Base-by-base conservation (phyloP, 768 basidiomycete genomes). In the Sutorius australiensis region DNA sequence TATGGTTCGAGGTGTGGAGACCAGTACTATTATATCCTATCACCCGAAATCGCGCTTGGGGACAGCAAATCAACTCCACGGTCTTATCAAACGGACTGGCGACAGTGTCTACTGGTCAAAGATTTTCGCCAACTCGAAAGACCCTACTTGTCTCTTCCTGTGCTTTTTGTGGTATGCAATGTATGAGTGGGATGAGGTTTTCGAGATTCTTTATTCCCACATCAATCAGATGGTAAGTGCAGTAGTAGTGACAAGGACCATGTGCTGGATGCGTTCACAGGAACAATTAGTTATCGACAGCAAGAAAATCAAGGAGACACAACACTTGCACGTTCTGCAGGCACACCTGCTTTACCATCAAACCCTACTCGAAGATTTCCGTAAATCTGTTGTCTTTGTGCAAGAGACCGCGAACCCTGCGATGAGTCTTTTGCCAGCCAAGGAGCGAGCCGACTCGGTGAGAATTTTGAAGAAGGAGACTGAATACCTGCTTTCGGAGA, bases 101-200 rank as follows among this genome's bases (percentile, higher is more conserved):
- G 41, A 43, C 10, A 73, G 72, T 32, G 70, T 71, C 39, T 71
- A 69, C 46, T 69, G 67, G 67, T 54, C 53, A 21, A 69, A 69
- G 32, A 59, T 61, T n/a, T 71, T 67, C 16, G 0, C 27, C 0
- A 51, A 17, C 6, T 58, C 48, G 46, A 69, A 66, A 5, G 82
- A 83, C 51, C 79, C 82, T 7, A 84, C 81, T 0, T 81, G 82
- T 50, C 59, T 83, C 9, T 69, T 83, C 41, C 57, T 84, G 6
- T 72, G 77, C 38, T 69, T 77, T 27, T 63, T 84, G 42, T 84
- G 83, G 83, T 81, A 82, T 58, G 76, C 79, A 1, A 65, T 83
- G 19, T 84, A 84, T 57, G 73, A 80, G 2, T 84, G 83, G 81
- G 83, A 84, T 50, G 81, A 84, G 60, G 69, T 79, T 3, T 71